These are phyloP conservation scores for Metarhizium humberi DNA, from an alignment of 2,329 filamentous ascomycete genomes.

Conservation along the genomic window DNA sequence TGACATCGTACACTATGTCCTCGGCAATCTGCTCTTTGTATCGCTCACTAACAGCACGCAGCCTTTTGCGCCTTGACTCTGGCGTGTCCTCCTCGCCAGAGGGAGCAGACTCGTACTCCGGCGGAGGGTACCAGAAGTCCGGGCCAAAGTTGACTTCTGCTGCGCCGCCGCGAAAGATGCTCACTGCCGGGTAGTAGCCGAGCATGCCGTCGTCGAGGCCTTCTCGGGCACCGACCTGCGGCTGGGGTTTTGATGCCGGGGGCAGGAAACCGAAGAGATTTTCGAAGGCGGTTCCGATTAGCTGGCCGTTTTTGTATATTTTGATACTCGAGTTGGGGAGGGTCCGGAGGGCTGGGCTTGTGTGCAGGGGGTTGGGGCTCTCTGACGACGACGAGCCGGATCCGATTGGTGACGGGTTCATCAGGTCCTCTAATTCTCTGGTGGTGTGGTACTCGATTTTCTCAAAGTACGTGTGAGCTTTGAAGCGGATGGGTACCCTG, in stretches of 20 bases:
- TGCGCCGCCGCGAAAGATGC: constrained; percentile 82
- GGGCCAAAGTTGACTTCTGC: constrained; percentile 93
- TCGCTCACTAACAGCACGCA: constrained; percentile 62
- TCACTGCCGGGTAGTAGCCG: constrained; percentile 90
- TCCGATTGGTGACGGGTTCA: constrained; percentile 54
- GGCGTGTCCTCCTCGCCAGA: constrained; percentile 37
- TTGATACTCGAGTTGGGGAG: constrained; percentile 79
- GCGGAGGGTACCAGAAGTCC: constrained; percentile 82
- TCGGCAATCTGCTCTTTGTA: constrained; percentile 92
- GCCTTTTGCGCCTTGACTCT: constrained; percentile 16
- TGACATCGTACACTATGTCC: constrained; percentile 83
- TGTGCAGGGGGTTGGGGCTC: constrained; percentile 62
- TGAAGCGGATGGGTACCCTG: constrained; percentile 89
- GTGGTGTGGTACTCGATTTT: constrained; percentile 80
- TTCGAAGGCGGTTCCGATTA: constrained; percentile 80
- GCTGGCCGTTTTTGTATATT: constrained; percentile 84
- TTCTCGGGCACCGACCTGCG: constrained; percentile 67
- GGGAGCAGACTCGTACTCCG: constrained; percentile 37
- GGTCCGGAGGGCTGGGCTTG: constrained; percentile 67
- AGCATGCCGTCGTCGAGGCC: constrained; percentile 91
- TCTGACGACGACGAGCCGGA: constrained; percentile 40
- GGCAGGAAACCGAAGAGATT: constrained; percentile 86
- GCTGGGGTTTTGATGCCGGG: constrained; percentile 68
- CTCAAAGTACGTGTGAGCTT: constrained; percentile 89
- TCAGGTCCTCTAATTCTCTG: constrained; percentile 79